Evolutionary conservation across 1,284 basidiomycete genomes (phyloP).

Genomic region (Xerocomus minutiporus): DNA sequence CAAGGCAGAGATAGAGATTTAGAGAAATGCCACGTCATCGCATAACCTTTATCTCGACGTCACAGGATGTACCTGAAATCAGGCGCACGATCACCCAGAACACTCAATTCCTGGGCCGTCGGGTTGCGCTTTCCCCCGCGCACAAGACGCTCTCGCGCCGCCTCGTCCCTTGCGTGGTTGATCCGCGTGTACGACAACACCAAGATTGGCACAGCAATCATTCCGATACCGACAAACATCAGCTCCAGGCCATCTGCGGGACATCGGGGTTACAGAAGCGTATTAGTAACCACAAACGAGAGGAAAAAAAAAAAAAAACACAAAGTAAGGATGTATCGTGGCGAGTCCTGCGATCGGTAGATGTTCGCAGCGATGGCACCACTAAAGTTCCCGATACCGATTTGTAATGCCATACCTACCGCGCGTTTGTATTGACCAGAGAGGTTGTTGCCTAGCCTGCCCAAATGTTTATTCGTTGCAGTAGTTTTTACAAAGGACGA

Average conservation of each 20-base stretch:
- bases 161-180: slow-evolving; percentile 45
- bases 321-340: slow-evolving; percentile 46
- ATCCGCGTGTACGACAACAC: slow-evolving; percentile 51
- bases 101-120: slow-evolving; percentile 22
- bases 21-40: not conserved
- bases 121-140: slow-evolving; percentile 25
- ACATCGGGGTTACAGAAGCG: not conserved
- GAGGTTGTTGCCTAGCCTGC: slow-evolving; percentile 45
- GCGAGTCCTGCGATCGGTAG: slow-evolving; percentile 54
- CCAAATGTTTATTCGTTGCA: not conserved
- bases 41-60: slow-evolving; percentile 4
- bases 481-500: no score
- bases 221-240: slow-evolving; percentile 63
- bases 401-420: slow-evolving; percentile 41
- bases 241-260: slow-evolving; percentile 56
- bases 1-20: no score
- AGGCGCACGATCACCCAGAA: slow-evolving; percentile 59
- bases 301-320: no score
- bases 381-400: slow-evolving; percentile 42
- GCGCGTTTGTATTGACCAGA: slow-evolving; percentile 48
- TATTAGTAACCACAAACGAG: slow-evolving; percentile 39
- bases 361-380: slow-evolving; percentile 46
- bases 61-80: slow-evolving; percentile 61
- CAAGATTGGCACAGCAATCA: slow-evolving; percentile 47
- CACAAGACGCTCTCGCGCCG: slow-evolving; percentile 30